A percentile compares a stretch with the other conserved stretches of the same genome.
These are phyloP conservation scores for Pyrenopolyporus hunteri DNA, from an alignment of 495 filamentous ascomycete species.

Conservation along the genomic window DNA sequence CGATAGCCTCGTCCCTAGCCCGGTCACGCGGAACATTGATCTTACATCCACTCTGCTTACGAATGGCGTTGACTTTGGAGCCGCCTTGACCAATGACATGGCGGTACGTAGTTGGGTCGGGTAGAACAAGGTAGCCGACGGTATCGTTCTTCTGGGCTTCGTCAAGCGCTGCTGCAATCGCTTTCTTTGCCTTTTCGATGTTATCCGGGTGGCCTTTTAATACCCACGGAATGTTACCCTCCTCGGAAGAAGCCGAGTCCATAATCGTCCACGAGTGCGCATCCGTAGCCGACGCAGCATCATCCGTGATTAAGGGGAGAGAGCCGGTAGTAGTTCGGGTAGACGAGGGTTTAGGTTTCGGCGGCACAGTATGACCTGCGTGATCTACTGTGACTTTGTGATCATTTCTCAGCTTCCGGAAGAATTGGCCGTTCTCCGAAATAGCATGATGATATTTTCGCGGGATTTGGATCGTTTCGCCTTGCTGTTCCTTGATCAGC, in stretches of 20 bases:
- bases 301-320: conserved; percentile 89
- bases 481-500: conserved; percentile 83
- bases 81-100: conserved; percentile 89
- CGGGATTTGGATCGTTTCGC: conserved; percentile 84
- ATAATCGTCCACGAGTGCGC: conserved; percentile 81
- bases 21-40: conserved; percentile 90
- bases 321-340: conserved; percentile 59
- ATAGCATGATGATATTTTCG: conserved; percentile 79
- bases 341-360: conserved; percentile 60
- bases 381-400: conserved; percentile 90
- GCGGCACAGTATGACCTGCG: conserved; percentile 73
- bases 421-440: conserved; percentile 88
- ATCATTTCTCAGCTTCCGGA: conserved; percentile 83
- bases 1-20: conserved; percentile 79
- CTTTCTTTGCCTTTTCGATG: conserved; percentile 75
- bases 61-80: conserved; percentile 87
- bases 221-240: conserved; percentile 89
- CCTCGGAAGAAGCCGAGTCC: conserved; percentile 61
- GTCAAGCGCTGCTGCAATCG: conserved; percentile 71
- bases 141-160: conserved; percentile 72
- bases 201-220: conserved; percentile 78
- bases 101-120: conserved; percentile 87
- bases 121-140: conserved; percentile 85
- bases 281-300: conserved; percentile 63
- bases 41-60: conserved; percentile 87